These are phyloP conservation scores for Gloeostereum incarnatum DNA, from an alignment of 768 basidiomycete genomes.

Conservation along the genomic window DNA sequence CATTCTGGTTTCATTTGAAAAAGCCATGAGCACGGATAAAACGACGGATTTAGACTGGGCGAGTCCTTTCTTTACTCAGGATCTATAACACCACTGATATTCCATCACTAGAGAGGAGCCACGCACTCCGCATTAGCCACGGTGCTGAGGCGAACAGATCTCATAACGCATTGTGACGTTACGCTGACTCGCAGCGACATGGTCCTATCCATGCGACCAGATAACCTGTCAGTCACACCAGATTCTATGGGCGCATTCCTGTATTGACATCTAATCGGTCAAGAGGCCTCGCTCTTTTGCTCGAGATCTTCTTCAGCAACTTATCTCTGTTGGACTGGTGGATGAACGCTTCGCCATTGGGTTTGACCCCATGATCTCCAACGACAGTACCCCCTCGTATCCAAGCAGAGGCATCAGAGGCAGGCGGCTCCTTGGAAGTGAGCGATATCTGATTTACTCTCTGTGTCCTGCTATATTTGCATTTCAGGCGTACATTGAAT, in stretches of 20 bases:
- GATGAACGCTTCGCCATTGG: constrained; percentile 41
- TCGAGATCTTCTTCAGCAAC: constrained; percentile 46
- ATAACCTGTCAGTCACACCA: constrained; percentile 14
- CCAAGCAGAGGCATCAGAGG: constrained; percentile 51
- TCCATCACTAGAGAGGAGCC: constrained; percentile 20
- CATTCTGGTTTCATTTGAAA: constrained; percentile 47
- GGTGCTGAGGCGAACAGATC: constrained; percentile 40
- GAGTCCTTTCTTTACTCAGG: constrained; percentile 10
- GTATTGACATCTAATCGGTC: neutral
- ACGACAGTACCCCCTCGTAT: constrained; percentile 40
- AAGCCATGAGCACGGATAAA: constrained; percentile 40
- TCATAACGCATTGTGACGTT: constrained; percentile 46
- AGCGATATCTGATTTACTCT: constrained; percentile 9
- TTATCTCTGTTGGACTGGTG: constrained; percentile 44
- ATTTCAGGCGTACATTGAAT: constrained; percentile 45
- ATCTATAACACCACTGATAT: constrained; percentile 2
- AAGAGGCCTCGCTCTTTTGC: constrained; percentile 23
- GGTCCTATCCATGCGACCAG: too few species aligned
- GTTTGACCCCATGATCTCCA: constrained; percentile 40
- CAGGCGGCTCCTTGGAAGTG: constrained; percentile 51
- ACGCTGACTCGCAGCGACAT: constrained; percentile 24
- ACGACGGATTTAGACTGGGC: constrained; percentile 52
- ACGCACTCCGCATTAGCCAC: constrained; percentile 42
- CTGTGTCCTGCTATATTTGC: constrained; percentile 8
- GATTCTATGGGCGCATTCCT: neutral